Conservation (phyloP, 495 filamentous ascomycete genomes). For the Penicillium pulvis region DNA sequence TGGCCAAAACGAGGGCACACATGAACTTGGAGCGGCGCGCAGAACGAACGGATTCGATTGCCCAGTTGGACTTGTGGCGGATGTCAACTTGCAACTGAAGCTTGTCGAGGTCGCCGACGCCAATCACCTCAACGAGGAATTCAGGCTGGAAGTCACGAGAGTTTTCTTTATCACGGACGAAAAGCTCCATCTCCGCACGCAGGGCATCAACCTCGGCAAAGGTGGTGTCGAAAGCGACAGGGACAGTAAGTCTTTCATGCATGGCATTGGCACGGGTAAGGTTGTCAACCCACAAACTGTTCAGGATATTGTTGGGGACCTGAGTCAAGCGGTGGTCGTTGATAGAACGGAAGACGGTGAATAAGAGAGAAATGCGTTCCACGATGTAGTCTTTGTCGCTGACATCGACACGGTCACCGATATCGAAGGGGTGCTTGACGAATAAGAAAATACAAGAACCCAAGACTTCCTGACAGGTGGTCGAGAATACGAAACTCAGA, state of each 20-base stretch:
- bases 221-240: conserved; percentile 78
- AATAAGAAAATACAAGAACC: conserved; percentile 98
- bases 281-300: conserved; percentile 91
- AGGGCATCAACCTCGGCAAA: conserved; percentile 87
- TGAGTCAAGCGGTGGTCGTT: conserved; percentile 82
- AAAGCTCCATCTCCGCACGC: conserved; percentile 76
- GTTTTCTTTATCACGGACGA: conserved; percentile 86
- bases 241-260: conserved; percentile 80
- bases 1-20: conserved; percentile 84
- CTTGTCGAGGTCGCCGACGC: conserved; percentile 86
- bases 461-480: conserved; percentile 88
- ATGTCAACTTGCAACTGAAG: conserved; percentile 81
- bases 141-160: conserved; percentile 88
- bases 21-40: conserved; percentile 93
- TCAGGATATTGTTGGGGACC: conserved; percentile 87
- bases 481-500: conserved; percentile 89
- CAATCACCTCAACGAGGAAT: conserved; percentile 72
- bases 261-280: conserved; percentile 86
- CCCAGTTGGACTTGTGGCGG: conserved; percentile 94
- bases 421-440: conserved; percentile 93
- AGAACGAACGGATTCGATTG: conserved; percentile 82
- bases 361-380: conserved; percentile 92
- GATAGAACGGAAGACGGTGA: conserved; percentile 87
- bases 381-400: conserved; percentile 70
- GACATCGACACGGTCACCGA: conserved; percentile 92